Conservation (phyloP, 2,329 filamentous ascomycete genomes). For the Alternaria incomplexa region DNA sequence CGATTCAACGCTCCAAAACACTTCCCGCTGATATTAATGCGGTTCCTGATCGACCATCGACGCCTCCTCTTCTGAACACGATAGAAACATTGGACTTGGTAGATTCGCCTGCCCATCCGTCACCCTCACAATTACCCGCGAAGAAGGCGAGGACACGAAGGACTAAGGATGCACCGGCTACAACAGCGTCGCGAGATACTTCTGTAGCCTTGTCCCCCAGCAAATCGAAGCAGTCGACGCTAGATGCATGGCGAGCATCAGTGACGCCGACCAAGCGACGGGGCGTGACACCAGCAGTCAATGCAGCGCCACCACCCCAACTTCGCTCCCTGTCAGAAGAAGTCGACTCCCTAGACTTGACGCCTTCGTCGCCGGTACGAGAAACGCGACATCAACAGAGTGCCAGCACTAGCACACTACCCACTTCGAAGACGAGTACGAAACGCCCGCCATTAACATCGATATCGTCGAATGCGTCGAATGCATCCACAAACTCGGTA, state of each 20-base stretch:
- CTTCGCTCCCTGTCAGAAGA: conserved; percentile 19
- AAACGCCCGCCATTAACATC: conserved; percentile 32
- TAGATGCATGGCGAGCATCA: conserved; percentile 40
- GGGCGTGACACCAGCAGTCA: not conserved
- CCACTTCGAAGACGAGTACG: conserved; percentile 3
- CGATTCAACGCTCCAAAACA: conserved; percentile 45
- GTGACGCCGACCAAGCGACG: conserved; percentile 31
- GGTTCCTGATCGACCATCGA: conserved; percentile 17
- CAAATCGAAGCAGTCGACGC: conserved; percentile 36
- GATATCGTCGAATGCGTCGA: conserved; percentile 36
- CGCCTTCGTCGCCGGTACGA: conserved; percentile 29
- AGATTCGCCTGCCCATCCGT: conserved; percentile 28
- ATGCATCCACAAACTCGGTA: conserved; percentile 8
- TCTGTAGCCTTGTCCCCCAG: conserved; percentile 26
- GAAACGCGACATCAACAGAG: not conserved
- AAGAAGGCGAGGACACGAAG: conserved; percentile 31
- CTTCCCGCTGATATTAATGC: conserved; percentile 26
- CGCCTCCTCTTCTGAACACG: conserved; percentile 21
- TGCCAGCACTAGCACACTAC: not conserved
- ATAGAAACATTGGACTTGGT: conserved; percentile 40
- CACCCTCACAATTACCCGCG: conserved; percentile 29
- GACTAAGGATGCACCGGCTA: conserved; percentile 1
- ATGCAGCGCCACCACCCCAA: conserved; percentile 17
- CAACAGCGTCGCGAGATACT: conserved; percentile 11
- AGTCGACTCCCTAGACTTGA: conserved; percentile 40